Evolutionary conservation across 2,329 filamentous ascomycete genomes (phyloP), one percentile per base, ranked within the genome.

Genomic region (Macrophomina pseudophaseolina): DNA sequence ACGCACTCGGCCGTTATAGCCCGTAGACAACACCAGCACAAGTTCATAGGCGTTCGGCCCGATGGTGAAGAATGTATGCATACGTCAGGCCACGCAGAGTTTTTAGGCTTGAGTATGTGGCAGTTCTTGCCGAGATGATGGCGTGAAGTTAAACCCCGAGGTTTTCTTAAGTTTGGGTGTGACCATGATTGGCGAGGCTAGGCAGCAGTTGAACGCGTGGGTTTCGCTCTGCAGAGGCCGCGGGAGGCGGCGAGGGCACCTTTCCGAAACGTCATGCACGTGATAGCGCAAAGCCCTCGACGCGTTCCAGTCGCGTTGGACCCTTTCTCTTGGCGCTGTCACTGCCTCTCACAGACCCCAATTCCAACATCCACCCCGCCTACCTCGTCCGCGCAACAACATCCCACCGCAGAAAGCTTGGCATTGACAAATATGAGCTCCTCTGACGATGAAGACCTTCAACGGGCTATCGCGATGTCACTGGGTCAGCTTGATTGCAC

Each of bases 391-490:
- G 30, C 30, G 33, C 35, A 12, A 30, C 46, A 30, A 53, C 46
- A 28, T 23, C 33, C 33, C 53, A 30, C 23, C 32, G 14, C 44
- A 9, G n/a, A 14, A 23, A 9, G 58, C 44, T 44, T 38, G 40
- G 12, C 35, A n/a, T 52, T 58, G 5, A 74, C 76, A 33, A 67
- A 63, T 73, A 70, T 71, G 35, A 58, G 38, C 60, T 65, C 65
- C 33, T 75, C 70, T 3, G 72, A 76, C 33, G 72, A 78, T 40
- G 73, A 72, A 49, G 70, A 73, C 38, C 32, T 75, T 59, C 68
- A 70, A 38, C 68, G 52, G 11, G 74, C 74, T 28, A 74, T 76
- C 52, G 72, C 69, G 16, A 64, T 76, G 65, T 76, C 74, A 66
- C 54, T 74, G 16, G 53, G 48, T 23, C 64, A 64, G 44, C 28